A percentile compares a stretch with the other conserved stretches of the same genome.
phyloP scores from a whole-genome alignment of 805 yeast species.

The Nakazawaea sp. region DNA sequence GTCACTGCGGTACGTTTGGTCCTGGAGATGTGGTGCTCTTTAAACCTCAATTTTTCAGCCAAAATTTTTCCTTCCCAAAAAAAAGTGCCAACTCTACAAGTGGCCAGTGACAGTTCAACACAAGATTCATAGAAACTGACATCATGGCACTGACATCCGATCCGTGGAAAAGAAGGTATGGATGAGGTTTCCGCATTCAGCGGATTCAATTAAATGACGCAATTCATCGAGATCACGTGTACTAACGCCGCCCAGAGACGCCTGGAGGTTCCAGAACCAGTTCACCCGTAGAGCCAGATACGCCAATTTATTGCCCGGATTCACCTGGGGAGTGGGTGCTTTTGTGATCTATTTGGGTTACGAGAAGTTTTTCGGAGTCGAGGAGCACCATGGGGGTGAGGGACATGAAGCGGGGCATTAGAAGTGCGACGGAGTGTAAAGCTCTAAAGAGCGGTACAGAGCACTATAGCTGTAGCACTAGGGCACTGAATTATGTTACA shows the following conservation, averaged over 20 bases:
- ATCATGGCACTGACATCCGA: constrained; percentile 24
- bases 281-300: constrained; percentile 66
- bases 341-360: constrained; percentile 58
- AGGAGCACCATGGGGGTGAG: constrained; percentile 21
- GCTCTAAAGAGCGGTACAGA: too few relatives aligned
- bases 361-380: constrained; percentile 43
- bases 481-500: too few relatives aligned
- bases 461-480: too few relatives aligned
- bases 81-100: too few relatives aligned
- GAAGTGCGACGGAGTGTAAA: too few relatives aligned
- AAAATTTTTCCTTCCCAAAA: too few relatives aligned
- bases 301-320: constrained; percentile 72
- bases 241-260: too few relatives aligned
- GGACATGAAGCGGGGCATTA: too few relatives aligned
- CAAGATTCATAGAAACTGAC: not conserved
- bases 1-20: too few relatives aligned
- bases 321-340: constrained; percentile 72
- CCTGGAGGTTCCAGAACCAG: constrained; percentile 86
- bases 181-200: not conserved
- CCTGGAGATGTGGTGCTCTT: too few relatives aligned
- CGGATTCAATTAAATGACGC: not conserved
- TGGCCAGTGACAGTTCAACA: not conserved
- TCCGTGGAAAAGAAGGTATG: constrained; percentile 40
- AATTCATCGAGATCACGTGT: too few relatives aligned
- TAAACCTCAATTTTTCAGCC: too few relatives aligned